Evolutionary conservation across 306 rosid genomes (phyloP).

Genomic region (Vigna radiata): DNA sequence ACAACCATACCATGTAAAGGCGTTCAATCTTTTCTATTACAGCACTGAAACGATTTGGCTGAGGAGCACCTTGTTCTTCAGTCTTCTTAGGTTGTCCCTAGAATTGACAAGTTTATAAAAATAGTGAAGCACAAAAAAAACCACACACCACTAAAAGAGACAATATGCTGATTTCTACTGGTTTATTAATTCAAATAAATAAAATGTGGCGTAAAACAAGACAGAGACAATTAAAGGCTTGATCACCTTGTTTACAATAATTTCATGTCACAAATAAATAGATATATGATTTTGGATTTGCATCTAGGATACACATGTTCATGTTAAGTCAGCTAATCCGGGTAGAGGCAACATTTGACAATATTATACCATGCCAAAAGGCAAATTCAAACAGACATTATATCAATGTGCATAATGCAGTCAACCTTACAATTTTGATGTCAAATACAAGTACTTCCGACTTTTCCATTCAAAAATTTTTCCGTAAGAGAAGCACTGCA

Average conservation of each 20-base stretch:
- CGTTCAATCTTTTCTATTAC: conserved; percentile 98
- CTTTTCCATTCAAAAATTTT: neutral
- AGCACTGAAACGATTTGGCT: conserved; percentile 91
- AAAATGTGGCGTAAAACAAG: neutral
- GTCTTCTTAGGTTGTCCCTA: conserved; percentile 72
- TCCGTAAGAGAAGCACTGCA: neutral
- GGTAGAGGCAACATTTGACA: neutral
- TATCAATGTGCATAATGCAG: conserved; percentile 4
- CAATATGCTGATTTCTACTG: conserved; percentile 6
- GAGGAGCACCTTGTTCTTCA: conserved; percentile 72
- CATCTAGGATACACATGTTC: neutral
- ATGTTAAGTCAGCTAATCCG: neutral
- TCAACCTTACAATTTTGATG: neutral
- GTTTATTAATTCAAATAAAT: conserved; percentile 9
- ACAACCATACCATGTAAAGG: conserved; percentile 73
- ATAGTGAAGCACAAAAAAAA: conserved; percentile 29
- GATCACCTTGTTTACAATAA: conserved; percentile 25
- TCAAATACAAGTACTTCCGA: neutral
- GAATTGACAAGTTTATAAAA: conserved; percentile 34
- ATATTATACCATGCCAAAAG: neutral
- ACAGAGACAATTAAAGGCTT: neutral
- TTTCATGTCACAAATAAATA: conserved; percentile 20
- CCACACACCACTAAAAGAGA: conserved; percentile 14
- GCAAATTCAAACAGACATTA: neutral
- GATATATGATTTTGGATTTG: neutral